Percentiles rank a stretch among this genome's conserved stretches.
Conservation (phyloP, 1,284 basidiomycete species). For the Hymenochaete sp. region DNA sequence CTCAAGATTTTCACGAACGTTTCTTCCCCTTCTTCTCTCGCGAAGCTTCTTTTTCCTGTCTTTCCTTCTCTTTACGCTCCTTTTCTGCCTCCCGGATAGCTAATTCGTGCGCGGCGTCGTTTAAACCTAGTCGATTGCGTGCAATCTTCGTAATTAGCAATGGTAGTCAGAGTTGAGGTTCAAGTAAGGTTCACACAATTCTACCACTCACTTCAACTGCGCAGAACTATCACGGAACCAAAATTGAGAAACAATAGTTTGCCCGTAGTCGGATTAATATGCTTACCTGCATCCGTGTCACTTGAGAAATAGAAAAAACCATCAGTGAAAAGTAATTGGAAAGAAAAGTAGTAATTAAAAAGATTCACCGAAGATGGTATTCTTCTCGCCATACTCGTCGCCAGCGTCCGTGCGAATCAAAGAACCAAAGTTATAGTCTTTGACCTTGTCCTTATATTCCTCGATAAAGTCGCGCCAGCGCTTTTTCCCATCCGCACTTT, state of each 20-base stretch:
- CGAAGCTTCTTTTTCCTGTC: constrained; percentile 33
- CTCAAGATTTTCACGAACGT: too few relatives aligned
- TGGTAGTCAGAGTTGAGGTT: constrained; percentile 1
- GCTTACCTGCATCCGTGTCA: constrained; percentile 67
- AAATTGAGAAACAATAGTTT: neutral
- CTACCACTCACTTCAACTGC: constrained; percentile 65
- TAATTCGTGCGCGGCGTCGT: constrained; percentile 79
- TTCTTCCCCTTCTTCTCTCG: constrained; percentile 33
- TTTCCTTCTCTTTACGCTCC: constrained; percentile 45
- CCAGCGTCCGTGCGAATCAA: constrained; percentile 78
- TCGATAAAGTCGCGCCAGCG: constrained; percentile 89
- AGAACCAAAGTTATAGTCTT: constrained; percentile 97
- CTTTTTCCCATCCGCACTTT: constrained; percentile 84
- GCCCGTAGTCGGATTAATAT: neutral
- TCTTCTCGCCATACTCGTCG: constrained; percentile 84
- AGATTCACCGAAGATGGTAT: constrained; percentile 85
- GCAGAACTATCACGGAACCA: constrained; percentile 58
- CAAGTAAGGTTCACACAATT: neutral
- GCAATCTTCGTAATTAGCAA: constrained; percentile 53
- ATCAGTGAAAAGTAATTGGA: constrained; percentile 6
- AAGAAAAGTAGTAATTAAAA: neutral
- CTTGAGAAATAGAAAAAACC: constrained; percentile 29
- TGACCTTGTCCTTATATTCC: constrained; percentile 79
- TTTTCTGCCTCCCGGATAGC: constrained; percentile 66
- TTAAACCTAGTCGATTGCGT: constrained; percentile 86